Evolutionary conservation across 1,284 basidiomycete genomes (phyloP).

Genomic region (Grifola frondosa): DNA sequence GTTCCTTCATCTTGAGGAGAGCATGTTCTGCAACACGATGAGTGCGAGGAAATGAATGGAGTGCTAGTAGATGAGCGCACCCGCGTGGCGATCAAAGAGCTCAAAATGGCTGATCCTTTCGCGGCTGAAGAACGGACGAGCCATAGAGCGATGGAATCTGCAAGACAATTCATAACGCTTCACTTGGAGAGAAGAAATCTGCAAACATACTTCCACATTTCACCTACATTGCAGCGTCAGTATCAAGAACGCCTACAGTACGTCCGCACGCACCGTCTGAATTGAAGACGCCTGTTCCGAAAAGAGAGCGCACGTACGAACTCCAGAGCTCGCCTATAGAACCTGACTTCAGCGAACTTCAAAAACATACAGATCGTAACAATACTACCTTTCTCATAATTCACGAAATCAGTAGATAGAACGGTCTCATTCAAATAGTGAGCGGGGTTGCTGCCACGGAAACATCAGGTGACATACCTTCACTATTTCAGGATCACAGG

Average conservation of each 20-base stretch:
- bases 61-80: slow-evolving; percentile 6
- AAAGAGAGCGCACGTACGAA: slow-evolving; percentile 31
- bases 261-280: slow-evolving; percentile 36
- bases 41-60: not conserved
- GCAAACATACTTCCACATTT: slow-evolving; percentile 39
- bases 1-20: slow-evolving; percentile 36
- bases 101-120: slow-evolving; percentile 45
- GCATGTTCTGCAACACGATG: slow-evolving; percentile 24
- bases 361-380: too few species aligned
- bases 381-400: slow-evolving; percentile 41
- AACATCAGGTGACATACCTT: slow-evolving; percentile 14
- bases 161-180: not conserved
- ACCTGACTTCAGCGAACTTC: not conserved
- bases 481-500: slow-evolving; percentile 18
- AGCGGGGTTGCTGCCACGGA: not conserved
- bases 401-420: slow-evolving; percentile 42
- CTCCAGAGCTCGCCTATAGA: slow-evolving; percentile 12
- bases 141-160: slow-evolving; percentile 45
- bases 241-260: not conserved
- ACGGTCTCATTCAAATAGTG: slow-evolving; percentile 27
- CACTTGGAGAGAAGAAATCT: not conserved
- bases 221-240: slow-evolving; percentile 27
- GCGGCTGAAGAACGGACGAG: slow-evolving; percentile 33
- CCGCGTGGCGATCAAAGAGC: slow-evolving; percentile 43
- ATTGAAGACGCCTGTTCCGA: slow-evolving; percentile 49